Evolutionary conservation across 2,329 filamentous ascomycete genomes (phyloP), one percentile per base, ranked within the genome.

Genomic region (Reticulascus tulasneorum): DNA sequence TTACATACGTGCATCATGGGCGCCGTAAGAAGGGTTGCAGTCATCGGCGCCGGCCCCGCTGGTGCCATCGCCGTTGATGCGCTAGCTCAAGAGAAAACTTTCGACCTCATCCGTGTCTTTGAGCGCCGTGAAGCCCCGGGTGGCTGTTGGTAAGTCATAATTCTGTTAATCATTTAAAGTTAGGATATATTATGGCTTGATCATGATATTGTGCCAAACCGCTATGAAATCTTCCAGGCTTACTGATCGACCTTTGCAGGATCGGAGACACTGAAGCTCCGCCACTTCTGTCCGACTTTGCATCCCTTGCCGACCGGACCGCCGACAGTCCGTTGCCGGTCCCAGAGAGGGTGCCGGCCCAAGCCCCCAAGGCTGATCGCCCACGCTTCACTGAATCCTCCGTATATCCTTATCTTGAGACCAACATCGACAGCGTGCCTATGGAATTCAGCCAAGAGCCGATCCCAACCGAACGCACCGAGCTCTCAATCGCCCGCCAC

Each of bases 351-450:
- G 54, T 80, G 0, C 78, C 77, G 4, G 59, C 67, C 0, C 56
- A 62, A 34, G 62, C 64, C 0, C 62, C 67, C 1, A 63, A 60
- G 25, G 64, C 69, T 13, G 39, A 49, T 2, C 64, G 66, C 36
- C 64, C 70, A 17, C 70, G 76, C 3, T 79, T 73, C 47, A 56
- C 64, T 10, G 76, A 81, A 40, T 76, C 77, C 0, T 73, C 74
- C 1, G 65, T 82, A 13, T 83, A 83, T 45, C 74, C 76, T 0
- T 71, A 73, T 15, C 58, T 84, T n/a, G 76, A 84, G 50, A 84
- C 78, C 4, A 84, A 84, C 44, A 73, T 84, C 27, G 70, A 75
- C 43, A 62, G 64, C 6, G 49, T 68, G 3, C 63, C 75, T 1
- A 84, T 84, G 81, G 64, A 69, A 12, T 84, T 75, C 52, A 72